Evolutionary conservation across 108 stramenopile species (phyloP).

Genomic region (Thalassiosira profunda): DNA sequence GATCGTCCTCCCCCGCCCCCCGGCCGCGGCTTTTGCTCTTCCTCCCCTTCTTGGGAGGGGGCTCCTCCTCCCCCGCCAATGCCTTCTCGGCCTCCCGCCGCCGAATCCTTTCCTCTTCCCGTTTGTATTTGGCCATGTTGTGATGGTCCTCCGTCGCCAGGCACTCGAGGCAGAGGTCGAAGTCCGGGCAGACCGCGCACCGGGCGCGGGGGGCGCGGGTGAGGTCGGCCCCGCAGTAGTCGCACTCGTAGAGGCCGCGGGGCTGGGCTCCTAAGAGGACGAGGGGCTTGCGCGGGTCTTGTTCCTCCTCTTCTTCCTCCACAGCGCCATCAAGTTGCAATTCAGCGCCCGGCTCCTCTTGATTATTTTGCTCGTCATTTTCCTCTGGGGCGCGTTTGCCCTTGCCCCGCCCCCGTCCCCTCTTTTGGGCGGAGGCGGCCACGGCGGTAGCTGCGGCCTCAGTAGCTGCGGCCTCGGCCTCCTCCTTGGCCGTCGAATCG

Average conservation of each 20-base stretch:
- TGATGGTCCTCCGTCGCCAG: conserved; percentile 71
- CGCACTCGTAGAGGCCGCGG: conserved; percentile 88
- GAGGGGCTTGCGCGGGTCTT: no score
- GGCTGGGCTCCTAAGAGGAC: conserved; percentile 78
- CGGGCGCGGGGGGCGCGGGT: conserved; percentile 83
- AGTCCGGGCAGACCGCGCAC: conserved; percentile 86
- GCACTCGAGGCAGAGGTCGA: conserved; percentile 92
- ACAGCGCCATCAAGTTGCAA: no score
- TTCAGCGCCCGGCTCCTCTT: no score
- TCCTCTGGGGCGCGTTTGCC: no score
- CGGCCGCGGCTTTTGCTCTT: conserved; percentile 7
- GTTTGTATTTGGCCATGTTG: conserved; percentile 27
- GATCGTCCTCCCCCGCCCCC: conserved; percentile 15
- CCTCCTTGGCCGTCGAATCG: background rate
- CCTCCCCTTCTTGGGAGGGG: conserved; percentile 9
- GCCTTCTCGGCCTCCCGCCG: conserved; percentile 12
- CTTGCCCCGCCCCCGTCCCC: no score
- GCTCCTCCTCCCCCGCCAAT: background rate
- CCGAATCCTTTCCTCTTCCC: conserved; percentile 31
- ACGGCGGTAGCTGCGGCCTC: no score
- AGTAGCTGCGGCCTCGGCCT: no score
- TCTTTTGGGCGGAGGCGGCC: no score
- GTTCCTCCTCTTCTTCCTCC: no score
- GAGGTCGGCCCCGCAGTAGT: conserved; percentile 88
- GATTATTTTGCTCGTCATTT: no score